Base-by-base conservation (phyloP, 2,329 filamentous ascomycete genomes). In the Aspergillus sp. region DNA sequence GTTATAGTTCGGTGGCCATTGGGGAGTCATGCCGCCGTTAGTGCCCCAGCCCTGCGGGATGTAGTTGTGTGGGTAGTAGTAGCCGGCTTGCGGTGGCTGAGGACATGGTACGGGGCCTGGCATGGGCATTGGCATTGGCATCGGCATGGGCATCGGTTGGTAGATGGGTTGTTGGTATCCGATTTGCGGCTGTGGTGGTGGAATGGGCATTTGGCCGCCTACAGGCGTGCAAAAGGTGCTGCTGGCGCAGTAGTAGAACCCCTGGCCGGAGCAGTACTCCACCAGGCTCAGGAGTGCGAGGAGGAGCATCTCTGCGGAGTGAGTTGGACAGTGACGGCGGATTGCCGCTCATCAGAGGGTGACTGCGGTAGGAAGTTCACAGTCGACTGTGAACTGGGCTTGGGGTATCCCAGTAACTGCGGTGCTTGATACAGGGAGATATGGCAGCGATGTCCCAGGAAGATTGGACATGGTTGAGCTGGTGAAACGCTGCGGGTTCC, bases 41-140 rank as follows among this genome's bases (percentile, higher is more conserved):
- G 21, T 6, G 4, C 32, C 32, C 32, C 32, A 34, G 32, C 11
- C 11, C 9, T 4, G 9, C 4, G 32, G n/a, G 32, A 34, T 4
- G 32, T 9, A 4, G 32, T 34, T 11, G 11, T 4, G 32, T 9
- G 32, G 32, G 10, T 11, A 34, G 32, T 34, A 34, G 32, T 34
- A n/a, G 4, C 32, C 32, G n/a, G 11, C 4, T 34, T 34, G 32
- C 10, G 11, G 32, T 13, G 32, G 32, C n/a, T 11, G 32, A 11
- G 32, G 32, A 34, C 32, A 34, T n/a, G 32, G 32, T n/a, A 34
- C n/a, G n/a, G 32, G 32, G 4, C 11, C 32, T 13, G 25, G 50
- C 45, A 34, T 52, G 44, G 17, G 32, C 43, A 25, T 52, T 43
- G 4, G 50, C 40, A 42, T 42, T 52, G 14, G 25, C 45, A 42